These are phyloP conservation scores for Coniella lustricola DNA, from an alignment of 2,329 filamentous ascomycete genomes.

Conservation along the genomic window DNA sequence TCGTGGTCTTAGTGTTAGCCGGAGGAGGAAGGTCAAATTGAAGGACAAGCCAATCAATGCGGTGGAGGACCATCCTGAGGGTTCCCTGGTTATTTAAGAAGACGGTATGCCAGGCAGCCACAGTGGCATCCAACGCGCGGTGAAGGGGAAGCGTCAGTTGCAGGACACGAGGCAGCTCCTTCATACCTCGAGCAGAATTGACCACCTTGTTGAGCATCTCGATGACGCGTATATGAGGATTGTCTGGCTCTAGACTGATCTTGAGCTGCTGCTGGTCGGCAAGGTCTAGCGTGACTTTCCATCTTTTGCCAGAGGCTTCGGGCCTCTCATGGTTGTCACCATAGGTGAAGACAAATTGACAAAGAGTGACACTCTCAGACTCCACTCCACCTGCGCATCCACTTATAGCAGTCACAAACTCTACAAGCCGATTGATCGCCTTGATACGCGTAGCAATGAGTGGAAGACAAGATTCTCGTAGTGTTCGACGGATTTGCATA, in stretches of 20 bases:
- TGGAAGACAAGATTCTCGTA: slow-evolving; percentile 50
- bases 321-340: slow-evolving; percentile 26
- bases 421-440: slow-evolving; percentile 63
- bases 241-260: slow-evolving; percentile 53
- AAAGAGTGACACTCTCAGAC: slow-evolving; percentile 53
- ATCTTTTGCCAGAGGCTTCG: slow-evolving; percentile 23
- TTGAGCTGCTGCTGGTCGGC: slow-evolving; percentile 42
- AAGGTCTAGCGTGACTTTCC: slow-evolving; percentile 54
- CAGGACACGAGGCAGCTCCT: slow-evolving; percentile 46
- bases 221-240: slow-evolving; percentile 60
- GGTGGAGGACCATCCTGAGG: slow-evolving; percentile 45
- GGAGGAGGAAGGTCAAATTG: slow-evolving; percentile 38
- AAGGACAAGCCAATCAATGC: slow-evolving; percentile 51
- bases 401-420: slow-evolving; percentile 60
- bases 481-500: slow-evolving; percentile 50
- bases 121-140: slow-evolving; percentile 52
- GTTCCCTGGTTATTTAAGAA: slow-evolving; percentile 36
- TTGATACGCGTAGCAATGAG: slow-evolving; percentile 54
- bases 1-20: slow-evolving; percentile 12
- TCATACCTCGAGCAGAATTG: slow-evolving; percentile 47
- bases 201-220: slow-evolving; percentile 52
- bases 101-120: slow-evolving; percentile 43
- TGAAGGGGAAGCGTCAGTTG: slow-evolving; percentile 59
- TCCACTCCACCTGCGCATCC: slow-evolving; percentile 46
- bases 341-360: slow-evolving; percentile 64